Evolutionary conservation across 176 grass and related monocot genomes (phyloP).

Genomic region (Microstegium vimineum): DNA sequence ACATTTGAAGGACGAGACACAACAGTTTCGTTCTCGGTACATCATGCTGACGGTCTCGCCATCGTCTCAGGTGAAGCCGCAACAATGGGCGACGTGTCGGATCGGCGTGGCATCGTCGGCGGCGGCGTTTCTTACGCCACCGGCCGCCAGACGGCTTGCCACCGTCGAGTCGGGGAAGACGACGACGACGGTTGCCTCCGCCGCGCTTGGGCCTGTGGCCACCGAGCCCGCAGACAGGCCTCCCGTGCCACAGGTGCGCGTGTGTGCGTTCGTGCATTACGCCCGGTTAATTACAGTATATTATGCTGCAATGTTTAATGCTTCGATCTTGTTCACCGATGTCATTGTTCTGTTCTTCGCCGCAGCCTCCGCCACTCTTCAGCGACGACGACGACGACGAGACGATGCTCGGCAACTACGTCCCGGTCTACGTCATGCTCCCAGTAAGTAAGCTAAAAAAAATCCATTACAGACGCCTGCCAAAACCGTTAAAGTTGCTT

Average conservation of each 20-base stretch:
- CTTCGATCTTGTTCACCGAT: not conserved
- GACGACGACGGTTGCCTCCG: not conserved
- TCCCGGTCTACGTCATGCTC: conserved; percentile 86
- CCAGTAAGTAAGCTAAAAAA: conserved; percentile 48
- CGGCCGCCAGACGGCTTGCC: not conserved
- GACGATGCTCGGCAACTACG: conserved; percentile 59
- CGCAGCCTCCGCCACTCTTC: conserved; percentile 29
- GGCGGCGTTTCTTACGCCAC: not conserved
- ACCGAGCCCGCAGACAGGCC: conserved; percentile 7
- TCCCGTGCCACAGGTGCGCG: conserved; percentile 5
- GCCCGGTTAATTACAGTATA: not conserved
- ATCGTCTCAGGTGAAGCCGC: conserved; percentile 20
- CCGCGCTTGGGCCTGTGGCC: not conserved
- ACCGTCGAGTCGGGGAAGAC: not conserved
- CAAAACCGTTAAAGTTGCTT: not conserved
- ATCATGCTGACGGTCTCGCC: conserved; percentile 29
- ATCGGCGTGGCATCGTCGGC: not conserved
- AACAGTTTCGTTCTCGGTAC: not conserved
- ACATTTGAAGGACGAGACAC: not conserved
- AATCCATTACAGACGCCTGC: not conserved
- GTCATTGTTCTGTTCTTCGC: not conserved
- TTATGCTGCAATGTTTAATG: not conserved
- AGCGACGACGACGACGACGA: conserved; percentile 47
- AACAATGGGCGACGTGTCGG: conserved; percentile 4
- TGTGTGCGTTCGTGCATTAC: not conserved